Base-by-base conservation (phyloP, 2,329 filamentous ascomycete species). In the Alternaria ethzedia region DNA sequence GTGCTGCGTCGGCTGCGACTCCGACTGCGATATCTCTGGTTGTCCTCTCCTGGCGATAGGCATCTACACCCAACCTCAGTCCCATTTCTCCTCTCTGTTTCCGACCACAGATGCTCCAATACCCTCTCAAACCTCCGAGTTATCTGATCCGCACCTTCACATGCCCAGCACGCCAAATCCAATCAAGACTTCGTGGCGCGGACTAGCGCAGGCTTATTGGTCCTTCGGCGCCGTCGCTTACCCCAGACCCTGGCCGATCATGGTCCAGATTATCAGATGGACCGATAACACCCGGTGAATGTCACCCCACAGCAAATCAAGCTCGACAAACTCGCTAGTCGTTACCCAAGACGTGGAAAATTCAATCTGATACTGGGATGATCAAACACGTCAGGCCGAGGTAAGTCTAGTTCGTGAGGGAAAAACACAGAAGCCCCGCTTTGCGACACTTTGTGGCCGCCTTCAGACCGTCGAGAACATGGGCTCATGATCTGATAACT, bases 211-310 rank as follows among this genome's bases (percentile, higher is more conserved):
- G 10, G 54, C 62, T 71, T 70, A 54, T 58, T 64, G 41, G 46
- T 61, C 41, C 49, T 51, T 51, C 64, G 54, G 56, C 56, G 59
- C 62, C 59, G 21, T 68, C 63, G 70, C 68, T 66, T 68, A 67
- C 58, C 66, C 65, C 57, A 46, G 17, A 43, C 55, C 57, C 17
- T 51, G 46, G 63, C 57, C 69, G 62, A 64, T 62, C 49, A 44
- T 20, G 67, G 67, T 65, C 72, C 68, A 71, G 72, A 74, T 74
- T 73, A 75, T 73, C 72, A 73, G 70, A 75, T 75, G 68, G 71
- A 30, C 69, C 68, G 72, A 74, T 75, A 68, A 67, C 17, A 59
- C 25, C 58, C 44, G 56, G 28, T 50, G 50, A 59, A 43, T 57
- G 62, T 51, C 58, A 60, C 55, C 54, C 64, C 65, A 59, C 60